Base-by-base conservation (phyloP, 106 monocot species). In the Acorus calamus region DNA sequence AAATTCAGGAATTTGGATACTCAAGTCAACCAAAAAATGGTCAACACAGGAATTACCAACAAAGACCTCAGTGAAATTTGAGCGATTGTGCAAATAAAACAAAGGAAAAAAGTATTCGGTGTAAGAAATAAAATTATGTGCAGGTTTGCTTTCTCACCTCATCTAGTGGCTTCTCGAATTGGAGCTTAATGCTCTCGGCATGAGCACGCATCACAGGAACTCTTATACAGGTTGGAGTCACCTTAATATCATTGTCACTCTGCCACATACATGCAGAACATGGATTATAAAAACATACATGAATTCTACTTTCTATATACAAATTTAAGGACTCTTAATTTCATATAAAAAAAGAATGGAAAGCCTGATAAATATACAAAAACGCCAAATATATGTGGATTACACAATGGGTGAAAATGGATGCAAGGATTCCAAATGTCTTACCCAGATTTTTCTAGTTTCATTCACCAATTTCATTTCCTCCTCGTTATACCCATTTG, bases 401-500 rank as follows among this genome's bases (percentile, higher is more conserved):
- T 4, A 11, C 10, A 2, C 8, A 56, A 14, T 28, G 47, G 49
- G 44, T 43, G 48, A 52, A 3, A 5, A 14, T 28, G 28, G 28
- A 28, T 28, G 28, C 28, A 28, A 28, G 28, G 28, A 28, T 28
- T 28, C 28, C 28, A 10, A 62, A 51, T 14, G 6, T 67, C 44
- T 63, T 79, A 94, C 96, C 98, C 98, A 98, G 46, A 98, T 98
- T 83, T 98, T 98, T 67, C 73, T 73, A 44, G 98, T 98, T 71
- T 98, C 98, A 47, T 92, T 98, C 65, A 98, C 91, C 47, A 98
- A 50, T 68, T 98, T 98, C 92, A 98, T 98, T 64, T 98, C 98
- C 66, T 98, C 98, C 70, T 98, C 98, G 56, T 98, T 98, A 41
- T 98, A 98, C n/a, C 98, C 98, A 79, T 98, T 98, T 50, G 85